Base-by-base conservation (phyloP, 495 filamentous ascomycete genomes). In the Aspergillus nidulans region DNA sequence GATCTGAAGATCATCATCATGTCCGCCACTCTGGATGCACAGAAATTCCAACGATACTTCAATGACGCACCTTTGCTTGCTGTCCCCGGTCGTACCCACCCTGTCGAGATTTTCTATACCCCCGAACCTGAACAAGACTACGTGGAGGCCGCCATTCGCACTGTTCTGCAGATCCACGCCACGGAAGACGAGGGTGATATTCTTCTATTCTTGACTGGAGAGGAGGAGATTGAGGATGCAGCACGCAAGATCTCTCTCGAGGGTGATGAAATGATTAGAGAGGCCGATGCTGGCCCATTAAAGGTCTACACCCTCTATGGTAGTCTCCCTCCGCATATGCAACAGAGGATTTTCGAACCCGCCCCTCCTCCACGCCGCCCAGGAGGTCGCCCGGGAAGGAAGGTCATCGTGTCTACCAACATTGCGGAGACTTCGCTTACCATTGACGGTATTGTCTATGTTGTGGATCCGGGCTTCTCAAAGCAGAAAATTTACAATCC, bases 401-500 rank as follows among this genome's bases (percentile, higher is more conserved):
- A 99, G 69, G 86, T 85, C 68, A 92, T 99, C 60, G 83, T 99
- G 25, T 87, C 91, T 4, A 99, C 95, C 47, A 99, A 99, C 67
- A 97, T 99, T 67, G 95, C 95, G 7, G 95, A 99, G 74, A 99
- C 95, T 0, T 90, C 85, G 55, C 84, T 97, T 66, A 99, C 95
- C 36, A 99, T 99, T 49, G 95, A 99, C 67, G 95, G 95, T 66
- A 97, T 99, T 55, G 95, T 99, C 21, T 99, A 96, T 59, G 95
- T 99, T 16, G 92, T 99, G 8, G 95, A 99, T 66, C 94, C 95
- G 6, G 95, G 95, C 19, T 99, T 99, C 75, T 95, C 89, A 69
- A 99, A 99, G 78, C 95, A 99, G 68, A 99, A 99, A 73, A 91
- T 99, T 58, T 99, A 97, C 80, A 96, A 97, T 65, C 92, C 95